Evolutionary conservation across 208 protist species (phyloP), one percentile per base, ranked within the genome.

Genomic region (Zelonia costaricensis): DNA sequence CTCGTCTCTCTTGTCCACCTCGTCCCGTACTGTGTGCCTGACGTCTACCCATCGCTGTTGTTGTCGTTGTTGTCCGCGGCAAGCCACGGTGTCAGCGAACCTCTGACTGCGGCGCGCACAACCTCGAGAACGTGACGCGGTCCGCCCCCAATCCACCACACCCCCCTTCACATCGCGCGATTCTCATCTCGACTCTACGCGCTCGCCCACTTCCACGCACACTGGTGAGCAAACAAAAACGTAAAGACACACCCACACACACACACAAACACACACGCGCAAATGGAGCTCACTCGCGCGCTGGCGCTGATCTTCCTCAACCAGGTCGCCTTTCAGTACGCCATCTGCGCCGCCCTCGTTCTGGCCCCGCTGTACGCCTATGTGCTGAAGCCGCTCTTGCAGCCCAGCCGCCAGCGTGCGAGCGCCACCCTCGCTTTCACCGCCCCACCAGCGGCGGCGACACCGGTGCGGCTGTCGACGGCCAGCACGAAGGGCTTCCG

Each of bases 311-410:
- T 56, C 16, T 35, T 71, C 44, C 12, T 57, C 4, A 64, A 63
- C 65, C 27, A 47, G 42, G 39, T 45, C 36, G 65, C 65, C 9
- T 33, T 64, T 39, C 47, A 59, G 65, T 71, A 59, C 36, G 65
- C 65, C 20, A 16, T 71, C 25, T 71, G 47, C 16, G 57, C 44
- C 0, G 80, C 78, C 35, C 45, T 68, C 43, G 62, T 91, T 39
- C 40, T 85, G 48, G 71, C 80, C 22, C 74, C 84, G 27, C 42
- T 91, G 27, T 87, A 81, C 68, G 78, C 74, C 6, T 79, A 87
- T 40, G 35, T 86, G 12, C 28, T 87, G 33, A 74, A 82, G 45
- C 84, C 84, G 2, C n/a, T 80, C 8, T 13, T 76, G 2, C 36
- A 54, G 23, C 60, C 54, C 30, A 28, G 31, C 39, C 63, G 66